Conservation (phyloP, 352 stramenopile genomes). For the Salisapilia sapeloensis region DNA sequence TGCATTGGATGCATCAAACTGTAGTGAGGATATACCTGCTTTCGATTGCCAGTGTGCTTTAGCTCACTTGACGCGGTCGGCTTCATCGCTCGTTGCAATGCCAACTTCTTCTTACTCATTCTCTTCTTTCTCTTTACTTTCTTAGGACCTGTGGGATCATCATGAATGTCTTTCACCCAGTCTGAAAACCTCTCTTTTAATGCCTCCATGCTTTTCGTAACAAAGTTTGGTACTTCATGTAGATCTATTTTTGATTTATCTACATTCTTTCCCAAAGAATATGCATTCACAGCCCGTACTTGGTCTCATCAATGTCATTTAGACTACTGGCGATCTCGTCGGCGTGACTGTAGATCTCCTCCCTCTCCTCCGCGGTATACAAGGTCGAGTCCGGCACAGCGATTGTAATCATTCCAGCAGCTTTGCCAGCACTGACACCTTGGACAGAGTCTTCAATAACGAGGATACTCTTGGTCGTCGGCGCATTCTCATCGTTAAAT, state of each 20-base stretch:
- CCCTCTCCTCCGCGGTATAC: constrained; percentile 27
- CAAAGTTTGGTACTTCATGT: too few species aligned
- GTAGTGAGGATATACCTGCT: constrained; percentile 1
- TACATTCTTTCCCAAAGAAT: too few species aligned
- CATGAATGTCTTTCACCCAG: constrained; percentile 23
- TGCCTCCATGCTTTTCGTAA: too few species aligned
- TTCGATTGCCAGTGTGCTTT: constrained; percentile 14
- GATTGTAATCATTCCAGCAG: constrained; percentile 48
- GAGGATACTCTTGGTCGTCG: constrained; percentile 21
- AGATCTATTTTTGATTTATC: too few species aligned
- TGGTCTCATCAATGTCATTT: constrained; percentile 29
- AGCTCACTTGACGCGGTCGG: constrained; percentile 27
- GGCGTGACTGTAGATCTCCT: constrained; percentile 28
- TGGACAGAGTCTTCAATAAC: constrained; percentile 68
- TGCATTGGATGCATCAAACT: neutral
- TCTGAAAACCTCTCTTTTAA: constrained; percentile 17
- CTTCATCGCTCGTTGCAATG: constrained; percentile 16
- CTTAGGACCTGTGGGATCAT: constrained; percentile 14
- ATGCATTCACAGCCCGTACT: too few species aligned
- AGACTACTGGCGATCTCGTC: constrained; percentile 47
- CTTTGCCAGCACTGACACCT: constrained; percentile 40
- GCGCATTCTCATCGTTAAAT: constrained; percentile 12
- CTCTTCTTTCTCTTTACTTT: constrained; percentile 15
- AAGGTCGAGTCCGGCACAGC: constrained; percentile 53
- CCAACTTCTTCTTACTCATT: constrained; percentile 11